Base-by-base conservation (phyloP, 2,329 filamentous ascomycete genomes). In the Xenosphaeropsis pyriputrescens region DNA sequence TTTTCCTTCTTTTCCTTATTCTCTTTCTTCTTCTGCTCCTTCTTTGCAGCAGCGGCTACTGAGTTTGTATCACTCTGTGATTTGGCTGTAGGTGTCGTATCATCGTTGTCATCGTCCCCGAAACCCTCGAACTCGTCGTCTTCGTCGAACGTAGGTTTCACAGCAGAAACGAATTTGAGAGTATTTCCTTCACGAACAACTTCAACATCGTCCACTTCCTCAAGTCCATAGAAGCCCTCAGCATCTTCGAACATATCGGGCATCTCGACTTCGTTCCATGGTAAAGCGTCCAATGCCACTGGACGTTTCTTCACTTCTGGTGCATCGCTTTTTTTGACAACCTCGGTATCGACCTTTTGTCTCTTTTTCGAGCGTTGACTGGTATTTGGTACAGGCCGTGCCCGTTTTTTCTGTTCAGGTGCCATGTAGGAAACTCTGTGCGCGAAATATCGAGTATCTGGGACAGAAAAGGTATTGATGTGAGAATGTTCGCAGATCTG, bases 171-270 rank as follows among this genome's bases (percentile, higher is more conserved):
- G 57, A 79, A 79, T 50, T 70, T 64, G 18, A 79, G 58, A 5
- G 62, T 67, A 37, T 67, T 61, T 6, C 75, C 75, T 19, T 79
- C 67, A 43, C 70, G 73, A 32, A 93, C 64, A n/a, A 98, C 68
- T 19, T 94, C 83, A 1, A 98, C 84, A 37, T 84, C 85, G 13
- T 93, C 84, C 34, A 96, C 79, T 51, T 96, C 88, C 51, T 98
- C 86, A 2, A 98, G 62, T 0, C 84, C 86, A 50, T 79, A 93
- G 57, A 98, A 95, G 0, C 91, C 91, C 45, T 93, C 86, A n/a
- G 84, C 84, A 60, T 95, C 85, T 34, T 89, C 77, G 48, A 88
- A 67, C 53, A 81, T 76, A 52, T 88, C 82, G 6, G 85, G 84
- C 3, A 91, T 74, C 15, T 74, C 65, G 9, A 70, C 64, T 30